Base-by-base conservation (phyloP, 192 early-diverging fungal genomes). In the Rhizophagus sp. region DNA sequence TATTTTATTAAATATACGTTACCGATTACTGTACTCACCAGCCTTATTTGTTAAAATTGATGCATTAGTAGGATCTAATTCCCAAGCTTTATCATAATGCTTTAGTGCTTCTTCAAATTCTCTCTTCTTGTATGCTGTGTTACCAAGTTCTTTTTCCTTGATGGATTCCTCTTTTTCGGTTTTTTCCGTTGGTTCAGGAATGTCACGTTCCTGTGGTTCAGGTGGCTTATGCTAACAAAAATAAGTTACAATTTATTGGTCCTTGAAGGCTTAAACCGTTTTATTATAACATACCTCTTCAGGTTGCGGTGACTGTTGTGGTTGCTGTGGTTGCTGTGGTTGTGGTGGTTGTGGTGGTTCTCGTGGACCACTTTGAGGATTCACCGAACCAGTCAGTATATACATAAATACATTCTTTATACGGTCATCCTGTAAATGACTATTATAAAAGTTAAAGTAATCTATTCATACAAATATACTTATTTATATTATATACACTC, bases 21-120 rank as follows among this genome's bases (percentile, higher is more conserved):
- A 41, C 4, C 15, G 73, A 62, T 33, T 72, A 17, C 2, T 65
- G 9, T 75, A 84, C 82, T 74, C 75, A 92, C 92, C 93, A 67
- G 97, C 91, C 84, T 98, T 99, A 92, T 99, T 99, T 80, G 95
- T 97, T 84, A 95, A 88, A 75, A 97, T 93, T 27, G 97, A 94
- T 47, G 98, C 87, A 77, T 99, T 97, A 75, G 96, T 93, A 41
- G 89, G 74, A 84, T 99, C 96, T 80, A 96, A 84, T 82, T 95
- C 95, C 83, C 88, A 97, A 24, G 98, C 98, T 87, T 93, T 94
- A 85, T 88, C 82, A 85, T 99, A 99, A 87, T 96, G 93, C 71
- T 87, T 86, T 64, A 99, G 82, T 8, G 98, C 98, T 73, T 91
- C 89, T 13, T 94, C 94, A 86, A 99, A 98, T 65, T 95, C 79